These are phyloP conservation scores for Pulicaria dysenterica DNA, from an alignment of 129 eudicot species.

Conservation along the genomic window DNA sequence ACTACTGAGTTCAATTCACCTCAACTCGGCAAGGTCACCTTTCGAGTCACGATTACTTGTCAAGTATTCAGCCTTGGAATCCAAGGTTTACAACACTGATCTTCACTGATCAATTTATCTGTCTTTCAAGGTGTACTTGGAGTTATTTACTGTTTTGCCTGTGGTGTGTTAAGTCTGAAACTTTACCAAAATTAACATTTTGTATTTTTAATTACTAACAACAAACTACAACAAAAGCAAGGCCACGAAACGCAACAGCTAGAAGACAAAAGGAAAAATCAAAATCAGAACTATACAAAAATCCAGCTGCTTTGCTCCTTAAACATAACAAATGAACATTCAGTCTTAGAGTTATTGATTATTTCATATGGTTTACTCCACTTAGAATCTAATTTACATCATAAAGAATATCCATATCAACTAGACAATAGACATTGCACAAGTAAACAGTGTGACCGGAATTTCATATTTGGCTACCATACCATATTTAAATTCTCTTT, in stretches of 20 bases:
- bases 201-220: not conserved
- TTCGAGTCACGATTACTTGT: no score
- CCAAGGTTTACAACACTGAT: no score
- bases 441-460: not conserved
- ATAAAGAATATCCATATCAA: not conserved
- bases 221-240: not conserved
- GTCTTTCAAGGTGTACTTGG: no score
- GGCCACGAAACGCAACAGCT: not conserved
- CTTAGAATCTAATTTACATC: not conserved
- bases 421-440: not conserved
- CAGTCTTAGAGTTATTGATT: not conserved
- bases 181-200: not conserved
- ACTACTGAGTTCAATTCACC: no score
- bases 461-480: not conserved
- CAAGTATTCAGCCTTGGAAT: no score
- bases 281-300: not conserved
- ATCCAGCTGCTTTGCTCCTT: conserved; percentile 1
- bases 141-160: not conserved
- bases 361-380: conserved; percentile 12
- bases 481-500: not conserved
- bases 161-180: not conserved
- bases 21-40: no score
- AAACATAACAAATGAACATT: not conserved
- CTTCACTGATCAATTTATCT: no score
- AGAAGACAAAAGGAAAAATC: not conserved